These are phyloP conservation scores for Lanmaoa rubissima DNA, from an alignment of 768 basidiomycete species.

Conservation along the genomic window DNA sequence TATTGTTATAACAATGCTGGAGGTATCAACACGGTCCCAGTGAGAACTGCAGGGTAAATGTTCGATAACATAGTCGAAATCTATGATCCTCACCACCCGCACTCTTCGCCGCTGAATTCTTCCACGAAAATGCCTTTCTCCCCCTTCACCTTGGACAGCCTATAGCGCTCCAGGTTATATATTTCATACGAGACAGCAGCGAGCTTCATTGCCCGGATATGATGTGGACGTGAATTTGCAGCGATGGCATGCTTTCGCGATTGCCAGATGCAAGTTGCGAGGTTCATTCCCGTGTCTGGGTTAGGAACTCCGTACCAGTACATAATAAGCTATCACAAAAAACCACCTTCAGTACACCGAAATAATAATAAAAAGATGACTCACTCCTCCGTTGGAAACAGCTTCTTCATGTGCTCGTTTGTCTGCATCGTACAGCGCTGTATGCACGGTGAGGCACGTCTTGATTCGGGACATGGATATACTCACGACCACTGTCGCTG, in stretches of 20 bases:
- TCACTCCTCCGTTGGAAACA: constrained; percentile 77
- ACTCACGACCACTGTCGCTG: constrained; percentile 65
- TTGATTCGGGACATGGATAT: neutral
- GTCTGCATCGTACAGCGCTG: constrained; percentile 86
- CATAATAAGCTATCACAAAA: constrained; percentile 58
- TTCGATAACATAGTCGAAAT: neutral
- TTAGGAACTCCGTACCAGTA: constrained; percentile 95
- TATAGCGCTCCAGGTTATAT: constrained; percentile 75
- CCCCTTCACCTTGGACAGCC: constrained; percentile 66
- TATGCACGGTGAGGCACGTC: constrained; percentile 5
- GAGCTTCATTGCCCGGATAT: constrained; percentile 79
- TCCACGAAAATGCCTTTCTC: constrained; percentile 54
- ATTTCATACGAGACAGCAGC: constrained; percentile 75
- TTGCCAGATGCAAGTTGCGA: constrained; percentile 96
- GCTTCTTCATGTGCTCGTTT: constrained; percentile 90
- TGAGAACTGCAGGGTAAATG: constrained; percentile 2
- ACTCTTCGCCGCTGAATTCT: constrained; percentile 60
- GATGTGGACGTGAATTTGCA: constrained; percentile 77
- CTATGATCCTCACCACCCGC: constrained; percentile 56
- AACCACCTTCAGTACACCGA: constrained; percentile 1
- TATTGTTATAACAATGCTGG: neutral
- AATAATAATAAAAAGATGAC: constrained; percentile 25
- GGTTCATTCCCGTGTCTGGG: constrained; percentile 72
- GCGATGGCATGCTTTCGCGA: constrained; percentile 79
- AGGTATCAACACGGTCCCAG: neutral